Evolutionary conservation across 179 eudicot genomes (phyloP), one percentile per base, ranked within the genome.

Genomic region (Gypsophila paniculata): DNA sequence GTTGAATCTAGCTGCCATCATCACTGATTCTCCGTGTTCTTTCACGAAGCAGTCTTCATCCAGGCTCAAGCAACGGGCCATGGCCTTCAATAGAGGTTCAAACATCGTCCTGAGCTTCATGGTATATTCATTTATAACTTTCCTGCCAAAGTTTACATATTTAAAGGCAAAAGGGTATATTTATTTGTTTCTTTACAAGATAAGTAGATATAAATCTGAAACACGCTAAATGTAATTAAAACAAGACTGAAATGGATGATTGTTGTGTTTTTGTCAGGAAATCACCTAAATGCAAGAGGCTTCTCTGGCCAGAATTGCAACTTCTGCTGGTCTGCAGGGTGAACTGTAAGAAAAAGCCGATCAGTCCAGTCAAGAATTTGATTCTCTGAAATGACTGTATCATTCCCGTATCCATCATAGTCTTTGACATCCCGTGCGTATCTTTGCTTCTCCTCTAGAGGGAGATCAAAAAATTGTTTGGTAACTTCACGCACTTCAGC

Each of bases 1-100:
- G 29, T 77, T 80, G 44, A 77, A 69, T 29, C 80, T 77, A 15
- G 64, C 69, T 7, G 46, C 61, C 72, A 69, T 69, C 1, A 19
- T 55, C 29, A 69, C 62, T 6, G 34, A 34, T 18, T 69, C 72
- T 12, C 72, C 72, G 12, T 69, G 61, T 34, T 69, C 72, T n/a
- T 36, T 67, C 46, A 59, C 34, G 67, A 77, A 77, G 19, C 62
- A 29, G 39, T 73, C 48, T 15, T 77, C 80, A 7, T 67, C 73
- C 15, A 77, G 49, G 57, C 19, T 25, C 55, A 77, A 68, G 9
- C 69, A 67, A 39, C 69, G 71, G 0, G 80, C 80, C 73, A 68
- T 57, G 48, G 76, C 76, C 76, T 72, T 77, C 13, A 68, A 0
- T 52, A 73, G 49, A 15, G 29, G 12, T 14, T 72, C 73, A 54